Percentiles rank a stretch among this genome's conserved stretches.
Conservation (phyloP, 2,329 filamentous ascomycete genomes). For the Ophiostoma himal-ulmi region DNA sequence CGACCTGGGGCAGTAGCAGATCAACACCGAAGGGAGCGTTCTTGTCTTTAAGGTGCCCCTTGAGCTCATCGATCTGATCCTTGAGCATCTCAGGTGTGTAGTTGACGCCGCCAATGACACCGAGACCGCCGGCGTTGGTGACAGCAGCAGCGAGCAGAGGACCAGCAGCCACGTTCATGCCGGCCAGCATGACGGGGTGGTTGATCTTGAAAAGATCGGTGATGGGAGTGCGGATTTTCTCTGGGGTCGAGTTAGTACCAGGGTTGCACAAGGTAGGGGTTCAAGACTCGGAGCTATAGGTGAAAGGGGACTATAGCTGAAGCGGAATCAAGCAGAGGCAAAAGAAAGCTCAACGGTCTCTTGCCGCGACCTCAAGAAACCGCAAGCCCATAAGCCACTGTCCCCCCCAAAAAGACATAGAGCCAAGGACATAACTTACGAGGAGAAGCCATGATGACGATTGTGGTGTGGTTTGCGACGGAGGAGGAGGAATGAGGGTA, state of each 20-base stretch:
- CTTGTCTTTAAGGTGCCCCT: conserved; percentile 81
- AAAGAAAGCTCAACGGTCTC: neutral
- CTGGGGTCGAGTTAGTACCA: conserved; percentile 39
- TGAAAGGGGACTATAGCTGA: neutral
- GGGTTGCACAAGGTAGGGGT: neutral
- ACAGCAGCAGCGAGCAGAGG: conserved; percentile 95
- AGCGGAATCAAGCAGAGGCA: neutral
- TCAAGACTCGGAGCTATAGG: no score
- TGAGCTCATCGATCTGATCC: conserved; percentile 92
- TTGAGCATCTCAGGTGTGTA: conserved; percentile 97
- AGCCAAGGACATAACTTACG: conserved; percentile 50
- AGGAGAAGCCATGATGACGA: conserved; percentile 64
- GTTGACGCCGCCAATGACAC: conserved; percentile 90
- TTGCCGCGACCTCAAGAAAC: neutral
- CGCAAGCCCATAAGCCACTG: neutral
- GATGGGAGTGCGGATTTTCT: conserved; percentile 82
- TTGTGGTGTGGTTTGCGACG: neutral
- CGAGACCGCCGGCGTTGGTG: conserved; percentile 91
- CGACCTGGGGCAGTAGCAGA: conserved; percentile 87
- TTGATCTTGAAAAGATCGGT: conserved; percentile 98
- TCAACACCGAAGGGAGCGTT: conserved; percentile 94
- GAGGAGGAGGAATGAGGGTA: neutral
- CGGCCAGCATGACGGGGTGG: conserved; percentile 89
- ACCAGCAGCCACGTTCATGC: conserved; percentile 98
- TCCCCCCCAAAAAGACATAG: neutral